A percentile compares a stretch with the other conserved stretches of the same genome.
Conservation (phyloP, 306 rosid species). For the Dryas alaskensis region DNA sequence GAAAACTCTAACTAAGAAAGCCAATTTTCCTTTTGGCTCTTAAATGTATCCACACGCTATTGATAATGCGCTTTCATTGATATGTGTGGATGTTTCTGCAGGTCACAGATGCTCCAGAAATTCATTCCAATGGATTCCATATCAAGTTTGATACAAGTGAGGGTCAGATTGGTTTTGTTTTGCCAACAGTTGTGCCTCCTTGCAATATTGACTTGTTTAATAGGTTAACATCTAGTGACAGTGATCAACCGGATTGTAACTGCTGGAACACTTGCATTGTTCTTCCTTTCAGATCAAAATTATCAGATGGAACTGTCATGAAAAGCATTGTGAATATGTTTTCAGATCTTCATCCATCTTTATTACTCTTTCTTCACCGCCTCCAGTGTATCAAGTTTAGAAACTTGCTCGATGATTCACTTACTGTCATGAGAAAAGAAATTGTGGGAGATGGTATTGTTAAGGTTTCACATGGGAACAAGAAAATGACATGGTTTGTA, state of each 20-base stretch:
- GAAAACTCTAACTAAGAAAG: no score
- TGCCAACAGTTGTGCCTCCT: constrained; percentile 80
- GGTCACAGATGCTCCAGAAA: constrained; percentile 97
- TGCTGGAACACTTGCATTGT: constrained; percentile 87
- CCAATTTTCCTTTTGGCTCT: no score
- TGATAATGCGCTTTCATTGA: constrained; percentile 19
- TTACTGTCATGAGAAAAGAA: constrained; percentile 79
- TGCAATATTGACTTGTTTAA: constrained; percentile 53
- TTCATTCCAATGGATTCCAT: constrained; percentile 97
- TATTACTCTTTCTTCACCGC: constrained; percentile 89
- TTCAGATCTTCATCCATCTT: constrained; percentile 93
- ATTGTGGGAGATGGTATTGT: constrained; percentile 67
- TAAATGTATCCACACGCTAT: background rate
- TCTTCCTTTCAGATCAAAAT: constrained; percentile 76
- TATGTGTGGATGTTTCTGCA: constrained; percentile 40
- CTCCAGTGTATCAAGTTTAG: constrained; percentile 76
- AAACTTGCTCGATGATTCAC: constrained; percentile 66
- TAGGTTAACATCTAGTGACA: constrained; percentile 52
- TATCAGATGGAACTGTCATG: constrained; percentile 53
- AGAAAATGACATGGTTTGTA: constrained; percentile 84
- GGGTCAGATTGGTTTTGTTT: constrained; percentile 95
- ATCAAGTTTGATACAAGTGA: constrained; percentile 90
- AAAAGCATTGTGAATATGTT: constrained; percentile 65
- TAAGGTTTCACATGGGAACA: constrained; percentile 73
- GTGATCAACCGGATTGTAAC: constrained; percentile 40